Evolutionary conservation across 2,329 filamentous ascomycete species (phyloP).

Genomic region (Aspergillus pseudoglaucus): DNA sequence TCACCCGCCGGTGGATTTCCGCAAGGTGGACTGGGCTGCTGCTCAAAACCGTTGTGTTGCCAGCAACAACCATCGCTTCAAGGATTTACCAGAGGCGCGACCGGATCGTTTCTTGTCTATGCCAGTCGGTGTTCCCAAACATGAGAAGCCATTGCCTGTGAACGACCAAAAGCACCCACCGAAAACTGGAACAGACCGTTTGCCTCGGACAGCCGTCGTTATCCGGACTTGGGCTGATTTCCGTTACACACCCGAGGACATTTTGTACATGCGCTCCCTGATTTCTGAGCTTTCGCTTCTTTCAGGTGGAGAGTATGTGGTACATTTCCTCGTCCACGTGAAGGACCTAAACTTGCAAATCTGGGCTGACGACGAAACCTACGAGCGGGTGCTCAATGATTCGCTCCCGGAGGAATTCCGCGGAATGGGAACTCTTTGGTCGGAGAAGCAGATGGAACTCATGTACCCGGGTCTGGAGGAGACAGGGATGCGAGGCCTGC

Average conservation of each 20-base stretch:
- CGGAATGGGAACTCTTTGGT: slow-evolving; percentile 86
- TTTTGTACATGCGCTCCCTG: slow-evolving; percentile 75
- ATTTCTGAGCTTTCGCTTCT: slow-evolving; percentile 70
- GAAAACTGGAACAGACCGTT: slow-evolving; percentile 16
- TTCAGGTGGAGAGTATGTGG: slow-evolving; percentile 72
- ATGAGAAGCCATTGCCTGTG: slow-evolving; percentile 10
- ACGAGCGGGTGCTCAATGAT: slow-evolving; percentile 64
- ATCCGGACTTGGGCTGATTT: slow-evolving; percentile 77
- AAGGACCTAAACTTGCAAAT: slow-evolving; percentile 72
- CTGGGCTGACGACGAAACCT: slow-evolving; percentile 70
- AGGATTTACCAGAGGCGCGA: slow-evolving; percentile 31
- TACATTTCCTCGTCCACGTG: slow-evolving; percentile 81
- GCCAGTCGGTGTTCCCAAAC: slow-evolving; percentile 21
- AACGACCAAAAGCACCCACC: slow-evolving; percentile 15
- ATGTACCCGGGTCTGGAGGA: slow-evolving; percentile 85
- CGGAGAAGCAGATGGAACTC: slow-evolving; percentile 83
- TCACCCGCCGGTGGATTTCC: slow-evolving; percentile 67
- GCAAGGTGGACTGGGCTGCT: slow-evolving; percentile 69
- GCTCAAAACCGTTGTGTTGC: slow-evolving; percentile 67
- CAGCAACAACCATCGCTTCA: slow-evolving; percentile 65
- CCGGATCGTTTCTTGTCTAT: slow-evolving; percentile 30
- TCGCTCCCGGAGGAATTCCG: slow-evolving; percentile 75
- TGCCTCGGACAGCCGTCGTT: slow-evolving; percentile 64
- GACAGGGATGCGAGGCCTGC: slow-evolving; percentile 63
- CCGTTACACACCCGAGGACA: slow-evolving; percentile 67